Base-by-base conservation (phyloP, 192 early-diverging fungal genomes). In the Phycomyces nitens region DNA sequence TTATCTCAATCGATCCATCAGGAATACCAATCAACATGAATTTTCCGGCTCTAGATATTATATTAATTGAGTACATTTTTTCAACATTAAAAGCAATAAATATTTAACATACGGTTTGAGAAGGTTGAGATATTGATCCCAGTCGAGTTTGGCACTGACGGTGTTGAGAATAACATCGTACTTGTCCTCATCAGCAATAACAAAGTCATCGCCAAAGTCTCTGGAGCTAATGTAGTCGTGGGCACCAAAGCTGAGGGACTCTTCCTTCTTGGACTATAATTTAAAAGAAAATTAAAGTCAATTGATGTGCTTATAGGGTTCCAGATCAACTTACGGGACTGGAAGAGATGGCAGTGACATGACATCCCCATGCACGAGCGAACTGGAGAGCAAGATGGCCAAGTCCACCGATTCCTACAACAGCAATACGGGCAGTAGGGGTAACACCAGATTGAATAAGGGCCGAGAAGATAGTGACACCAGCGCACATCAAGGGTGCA, bases 401-500 rank as follows among this genome's bases (percentile, higher is more conserved):
- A 5, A 54, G 24, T 21, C 63, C 38, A 22, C 93, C 93, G 23
- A 94, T 78, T 20, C 93, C 93, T 41, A 92, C 79, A 6, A 94
- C 72, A 10, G 85, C 91, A 16, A 93, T 84, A 1, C 78, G 72
- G 18, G 77, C 78, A 15, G 88, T 89, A 22, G 86, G 77, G 47
- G 76, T 82, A 20, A 88, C 69, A 26, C 78, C 74, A 49, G 83
- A 77, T 24, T 80, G 80, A 49, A 83, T 77, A 49, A 95, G 72
- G 2, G 92, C 86, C 1, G 77, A 75, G 66, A 85, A 94, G 1
- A 92, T 86, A 21, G 93, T 89, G 26, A 84, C 78, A 8, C 92
- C 93, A 14, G 92, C 92, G 70, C 93, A 94, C 66, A 94, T 80
- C 44, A 95, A 70, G 2, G 92, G 87, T 1, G 84, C 88, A 0